phyloP scores from a whole-genome alignment of 2,329 filamentous ascomycete genomes.

The Huntiella savannae region DNA sequence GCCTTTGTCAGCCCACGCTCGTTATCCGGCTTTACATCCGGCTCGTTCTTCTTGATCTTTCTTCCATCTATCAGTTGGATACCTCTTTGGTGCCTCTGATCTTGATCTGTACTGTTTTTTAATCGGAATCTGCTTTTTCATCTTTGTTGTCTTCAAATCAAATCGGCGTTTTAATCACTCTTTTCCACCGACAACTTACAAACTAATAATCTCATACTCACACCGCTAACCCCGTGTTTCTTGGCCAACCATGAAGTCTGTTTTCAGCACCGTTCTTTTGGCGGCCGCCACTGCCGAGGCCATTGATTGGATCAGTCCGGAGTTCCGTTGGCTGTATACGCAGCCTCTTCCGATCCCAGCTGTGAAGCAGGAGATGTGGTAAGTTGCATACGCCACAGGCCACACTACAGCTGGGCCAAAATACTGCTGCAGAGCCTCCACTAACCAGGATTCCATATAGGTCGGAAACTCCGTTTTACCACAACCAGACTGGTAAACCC shows the following conservation, averaged over 20 bases:
- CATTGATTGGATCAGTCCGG: conserved; percentile 12
- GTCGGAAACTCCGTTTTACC: conserved; percentile 17
- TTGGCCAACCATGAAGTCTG: conserved; percentile 1
- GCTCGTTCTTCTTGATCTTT: neutral
- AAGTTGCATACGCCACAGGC: conserved; percentile 2
- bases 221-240: neutral
- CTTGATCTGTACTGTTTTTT: neutral
- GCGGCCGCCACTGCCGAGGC: conserved; percentile 3
- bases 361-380: conserved; percentile 23
- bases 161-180: neutral
- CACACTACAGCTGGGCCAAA: neutral
- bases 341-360: conserved; percentile 26
- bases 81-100: neutral
- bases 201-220: neutral
- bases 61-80: neutral
- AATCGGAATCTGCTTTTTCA: neutral
- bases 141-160: neutral
- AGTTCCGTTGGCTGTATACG: conserved; percentile 11
- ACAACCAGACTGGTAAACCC: conserved; percentile 19
- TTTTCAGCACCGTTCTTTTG: conserved; percentile 4
- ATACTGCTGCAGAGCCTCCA: too few relatives aligned
- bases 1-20: neutral
- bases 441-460: neutral
- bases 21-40: too few relatives aligned
- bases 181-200: neutral